A percentile compares a stretch with the other conserved stretches of the same genome.
Evolutionary conservation across 2,329 filamentous ascomycete species (phyloP).

Genomic region (Exophiala calicioides): DNA sequence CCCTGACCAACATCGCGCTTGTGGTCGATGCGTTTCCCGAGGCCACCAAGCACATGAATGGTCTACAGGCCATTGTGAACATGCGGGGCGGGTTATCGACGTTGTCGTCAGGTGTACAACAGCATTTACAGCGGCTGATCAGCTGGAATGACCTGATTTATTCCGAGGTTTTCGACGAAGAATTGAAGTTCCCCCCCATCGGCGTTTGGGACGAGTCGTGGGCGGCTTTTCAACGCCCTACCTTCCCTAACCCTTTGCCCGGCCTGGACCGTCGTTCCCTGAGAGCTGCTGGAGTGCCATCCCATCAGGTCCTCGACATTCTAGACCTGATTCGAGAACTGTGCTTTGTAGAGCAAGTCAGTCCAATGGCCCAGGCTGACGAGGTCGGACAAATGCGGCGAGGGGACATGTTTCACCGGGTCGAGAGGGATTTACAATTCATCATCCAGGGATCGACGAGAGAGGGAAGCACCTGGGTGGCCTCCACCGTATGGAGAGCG

Average conservation of each 20-base stretch:
- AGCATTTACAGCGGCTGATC: slow-evolving; percentile 19
- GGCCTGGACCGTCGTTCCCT: slow-evolving; percentile 13
- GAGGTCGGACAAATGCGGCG: slow-evolving; percentile 17
- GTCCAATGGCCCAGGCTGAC: slow-evolving; percentile 4
- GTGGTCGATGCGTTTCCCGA: slow-evolving; percentile 13
- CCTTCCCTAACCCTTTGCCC: slow-evolving; percentile 2
- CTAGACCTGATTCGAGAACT: slow-evolving; percentile 13
- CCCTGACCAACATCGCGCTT: slow-evolving; percentile 21
- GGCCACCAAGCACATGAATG: slow-evolving; percentile 22
- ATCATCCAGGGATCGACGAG: slow-evolving; percentile 3
- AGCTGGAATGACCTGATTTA: slow-evolving; percentile 23
- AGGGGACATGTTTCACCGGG: slow-evolving; percentile 15
- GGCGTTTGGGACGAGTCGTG: slow-evolving; percentile 20
- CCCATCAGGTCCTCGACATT: slow-evolving; percentile 11
- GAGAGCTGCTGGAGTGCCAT: slow-evolving; percentile 4
- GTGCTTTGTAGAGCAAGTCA: slow-evolving; percentile 14
- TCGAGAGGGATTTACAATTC: slow-evolving; percentile 16
- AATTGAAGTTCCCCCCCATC: slow-evolving; percentile 13
- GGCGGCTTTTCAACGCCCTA: slow-evolving; percentile 7
- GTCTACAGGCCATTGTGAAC: slow-evolving; percentile 10
- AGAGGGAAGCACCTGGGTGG: slow-evolving; percentile 2
- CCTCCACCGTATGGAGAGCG: slow-evolving; percentile 12
- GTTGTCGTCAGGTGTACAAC: slow-evolving; percentile 8
- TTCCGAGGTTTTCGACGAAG: slow-evolving; percentile 21
- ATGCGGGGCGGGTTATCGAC: slow-evolving; percentile 19